Conservation (phyloP, 2,329 filamentous ascomycete species). For the Calonectria honghensis region DNA sequence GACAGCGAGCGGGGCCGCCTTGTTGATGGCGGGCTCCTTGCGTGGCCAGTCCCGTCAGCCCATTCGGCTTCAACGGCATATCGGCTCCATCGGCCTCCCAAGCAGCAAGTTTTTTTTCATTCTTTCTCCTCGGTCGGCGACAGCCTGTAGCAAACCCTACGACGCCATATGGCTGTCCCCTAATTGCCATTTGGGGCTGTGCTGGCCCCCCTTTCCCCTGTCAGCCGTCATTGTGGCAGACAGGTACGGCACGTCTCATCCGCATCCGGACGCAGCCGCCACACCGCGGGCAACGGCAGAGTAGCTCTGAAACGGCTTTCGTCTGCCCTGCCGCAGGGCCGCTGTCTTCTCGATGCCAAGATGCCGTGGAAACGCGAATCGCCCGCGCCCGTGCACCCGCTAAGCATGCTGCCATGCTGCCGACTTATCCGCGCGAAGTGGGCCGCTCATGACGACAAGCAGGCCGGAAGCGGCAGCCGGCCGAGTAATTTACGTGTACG, state of each 20-base stretch:
- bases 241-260: slow-evolving; percentile 18
- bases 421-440: slow-evolving; percentile 11
- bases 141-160: neutral
- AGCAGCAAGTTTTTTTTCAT: no score
- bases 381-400: neutral
- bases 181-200: neutral
- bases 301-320: slow-evolving; percentile 1
- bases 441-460: neutral
- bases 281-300: neutral
- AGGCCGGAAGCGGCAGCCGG: neutral
- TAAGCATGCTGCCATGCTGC: slow-evolving; percentile 8
- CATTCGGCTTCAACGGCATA: slow-evolving; percentile 16
- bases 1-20: neutral
- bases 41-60: slow-evolving; percentile 12
- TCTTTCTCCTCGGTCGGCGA: neutral
- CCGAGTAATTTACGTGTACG: neutral
- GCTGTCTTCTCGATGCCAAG: neutral
- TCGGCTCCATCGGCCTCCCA: slow-evolving; percentile 10
- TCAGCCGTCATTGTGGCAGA: neutral
- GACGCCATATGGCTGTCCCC: neutral
- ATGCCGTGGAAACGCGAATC: neutral
- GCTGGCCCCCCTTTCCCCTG: neutral
- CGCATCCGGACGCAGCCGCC: neutral
- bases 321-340: neutral
- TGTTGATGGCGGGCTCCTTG: neutral